These are phyloP conservation scores for Pinus tabuliformis DNA, from an alignment of 75 land plant species.

Conservation along the genomic window DNA sequence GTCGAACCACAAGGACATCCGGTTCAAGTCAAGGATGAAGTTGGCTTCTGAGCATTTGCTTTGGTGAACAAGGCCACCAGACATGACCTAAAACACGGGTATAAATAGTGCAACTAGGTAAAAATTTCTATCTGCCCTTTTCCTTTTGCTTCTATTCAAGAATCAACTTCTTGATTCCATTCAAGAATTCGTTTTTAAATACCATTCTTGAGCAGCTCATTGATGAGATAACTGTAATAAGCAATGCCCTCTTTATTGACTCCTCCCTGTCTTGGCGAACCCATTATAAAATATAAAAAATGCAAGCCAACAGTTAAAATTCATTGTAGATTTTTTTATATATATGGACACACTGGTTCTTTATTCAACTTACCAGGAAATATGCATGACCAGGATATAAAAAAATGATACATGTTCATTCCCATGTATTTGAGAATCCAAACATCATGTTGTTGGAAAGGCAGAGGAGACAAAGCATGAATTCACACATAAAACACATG, in stretches of 20 bases:
- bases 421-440: conserved; percentile 17
- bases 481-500: too few relatives aligned
- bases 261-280: conserved; percentile 10
- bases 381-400: conserved; percentile 33
- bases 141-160: background rate
- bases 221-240: conserved; percentile 15
- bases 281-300: background rate
- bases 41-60: conserved; percentile 59
- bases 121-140: too few relatives aligned
- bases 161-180: too few relatives aligned
- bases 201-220: background rate
- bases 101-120: background rate
- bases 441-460: conserved; percentile 11
- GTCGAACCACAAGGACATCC: background rate
- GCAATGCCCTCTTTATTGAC: conserved; percentile 7
- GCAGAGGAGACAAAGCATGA: too few relatives aligned
- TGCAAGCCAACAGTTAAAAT: too few relatives aligned
- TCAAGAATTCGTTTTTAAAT: too few relatives aligned
- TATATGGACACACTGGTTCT: too few relatives aligned
- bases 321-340: too few relatives aligned
- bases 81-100: conserved; percentile 43
- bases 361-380: conserved; percentile 20
- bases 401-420: conserved; percentile 31
- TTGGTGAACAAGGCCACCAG: conserved; percentile 66
- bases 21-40: conserved; percentile 47